phyloP scores from a whole-genome alignment of 306 rosid genomes.

The Cucumis melo region DNA sequence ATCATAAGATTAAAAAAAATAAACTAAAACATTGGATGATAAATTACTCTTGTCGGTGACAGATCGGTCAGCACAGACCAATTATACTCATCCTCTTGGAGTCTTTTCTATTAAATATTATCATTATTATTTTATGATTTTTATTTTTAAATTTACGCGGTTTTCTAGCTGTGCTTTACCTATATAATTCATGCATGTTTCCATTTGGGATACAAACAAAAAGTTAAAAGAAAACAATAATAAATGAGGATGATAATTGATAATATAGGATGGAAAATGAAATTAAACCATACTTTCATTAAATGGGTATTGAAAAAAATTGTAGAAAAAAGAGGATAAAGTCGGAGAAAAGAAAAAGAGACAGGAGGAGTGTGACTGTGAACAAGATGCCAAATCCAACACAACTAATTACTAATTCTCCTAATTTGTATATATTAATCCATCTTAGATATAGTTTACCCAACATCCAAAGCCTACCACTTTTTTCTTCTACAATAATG shows the following conservation, averaged over 20 bases:
- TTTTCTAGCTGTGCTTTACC: constrained; percentile 7
- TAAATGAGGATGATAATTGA: no score
- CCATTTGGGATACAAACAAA: not conserved
- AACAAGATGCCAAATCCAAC: no score
- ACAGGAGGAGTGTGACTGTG: not conserved
- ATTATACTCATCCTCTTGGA: not conserved
- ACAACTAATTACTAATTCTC: no score
- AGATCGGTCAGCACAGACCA: constrained; percentile 1
- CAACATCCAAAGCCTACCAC: no score
- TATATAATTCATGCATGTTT: not conserved
- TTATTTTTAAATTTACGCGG: not conserved
- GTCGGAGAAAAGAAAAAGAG: not conserved
- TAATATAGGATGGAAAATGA: not conserved
- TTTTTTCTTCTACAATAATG: no score
- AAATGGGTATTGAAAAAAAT: not conserved
- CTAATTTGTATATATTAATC: no score
- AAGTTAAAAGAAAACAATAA: not conserved
- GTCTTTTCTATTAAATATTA: no score
- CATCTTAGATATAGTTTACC: no score
- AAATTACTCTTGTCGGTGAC: constrained; percentile 3
- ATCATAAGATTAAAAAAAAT: not conserved
- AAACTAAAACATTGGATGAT: not conserved
- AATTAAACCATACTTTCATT: not conserved
- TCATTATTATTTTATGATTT: no score
- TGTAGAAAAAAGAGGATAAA: not conserved